A percentile compares a stretch with the other conserved stretches of the same genome.
Evolutionary conservation across 371 early-diverging fungal species (phyloP).

Genomic region (Umbelopsis sp.): DNA sequence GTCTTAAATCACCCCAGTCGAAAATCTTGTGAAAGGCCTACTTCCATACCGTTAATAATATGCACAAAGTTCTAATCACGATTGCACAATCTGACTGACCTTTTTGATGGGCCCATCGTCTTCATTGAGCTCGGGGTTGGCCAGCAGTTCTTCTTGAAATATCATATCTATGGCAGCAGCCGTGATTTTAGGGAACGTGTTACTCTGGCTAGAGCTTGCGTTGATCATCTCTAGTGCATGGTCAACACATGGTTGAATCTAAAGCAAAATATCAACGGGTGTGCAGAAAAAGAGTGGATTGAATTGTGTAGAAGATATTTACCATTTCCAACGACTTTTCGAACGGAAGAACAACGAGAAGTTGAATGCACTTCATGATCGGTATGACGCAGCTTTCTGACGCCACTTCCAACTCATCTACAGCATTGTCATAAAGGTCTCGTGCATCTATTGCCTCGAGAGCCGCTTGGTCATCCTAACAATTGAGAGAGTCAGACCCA

Average conservation of each 20-base stretch:
- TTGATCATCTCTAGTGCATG: slow-evolving; percentile 40
- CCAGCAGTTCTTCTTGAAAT: slow-evolving; percentile 41
- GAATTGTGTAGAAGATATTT: too few species aligned
- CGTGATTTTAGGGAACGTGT: slow-evolving; percentile 40
- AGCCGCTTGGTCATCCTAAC: not conserved
- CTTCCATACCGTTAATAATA: not conserved
- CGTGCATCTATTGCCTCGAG: slow-evolving; percentile 31
- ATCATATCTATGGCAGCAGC: slow-evolving; percentile 37
- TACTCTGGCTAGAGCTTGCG: slow-evolving; percentile 42
- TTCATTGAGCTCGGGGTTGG: slow-evolving; percentile 32
- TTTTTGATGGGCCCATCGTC: slow-evolving; percentile 47
- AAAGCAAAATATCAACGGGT: slow-evolving; percentile 4
- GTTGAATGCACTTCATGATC: slow-evolving; percentile 32
- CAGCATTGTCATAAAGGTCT: slow-evolving; percentile 35
- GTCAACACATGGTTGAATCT: slow-evolving; percentile 33
- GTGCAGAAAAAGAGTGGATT: not conserved
- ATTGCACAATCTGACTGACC: slow-evolving; percentile 12
- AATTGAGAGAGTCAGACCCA: not conserved
- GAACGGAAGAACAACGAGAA: slow-evolving; percentile 28
- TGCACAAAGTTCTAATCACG: not conserved
- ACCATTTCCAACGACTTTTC: slow-evolving; percentile 40
- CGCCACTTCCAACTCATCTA: slow-evolving; percentile 47
- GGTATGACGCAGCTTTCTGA: slow-evolving; percentile 45
- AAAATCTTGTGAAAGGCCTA: slow-evolving; percentile 38
- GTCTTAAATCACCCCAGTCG: slow-evolving; percentile 41